These are phyloP conservation scores for Neurospora sp. DNA, from an alignment of 495 filamentous ascomycete genomes.

Conservation along the genomic window DNA sequence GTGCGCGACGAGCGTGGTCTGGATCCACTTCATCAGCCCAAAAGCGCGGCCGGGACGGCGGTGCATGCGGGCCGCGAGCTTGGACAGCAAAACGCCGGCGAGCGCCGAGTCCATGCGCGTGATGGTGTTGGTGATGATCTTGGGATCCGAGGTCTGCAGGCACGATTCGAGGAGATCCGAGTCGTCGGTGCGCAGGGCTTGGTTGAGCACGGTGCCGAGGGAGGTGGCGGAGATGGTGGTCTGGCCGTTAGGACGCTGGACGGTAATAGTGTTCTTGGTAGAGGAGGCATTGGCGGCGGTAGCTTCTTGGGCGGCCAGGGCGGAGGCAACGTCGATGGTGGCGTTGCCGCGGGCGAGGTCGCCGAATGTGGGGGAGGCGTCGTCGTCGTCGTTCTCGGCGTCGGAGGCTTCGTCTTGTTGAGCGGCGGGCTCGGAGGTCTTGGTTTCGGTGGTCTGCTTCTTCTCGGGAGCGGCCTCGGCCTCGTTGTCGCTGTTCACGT, in stretches of 20 bases:
- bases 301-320: constrained; percentile 35
- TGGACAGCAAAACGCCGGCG: constrained; percentile 65
- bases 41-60: constrained; percentile 80
- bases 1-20: constrained; percentile 91
- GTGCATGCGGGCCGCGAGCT: constrained; percentile 79
- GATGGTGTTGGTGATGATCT: constrained; percentile 75
- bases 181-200: constrained; percentile 89
- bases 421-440: not conserved
- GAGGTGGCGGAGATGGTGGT: constrained; percentile 63
- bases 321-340: constrained; percentile 65
- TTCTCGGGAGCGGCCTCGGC: constrained; percentile 3
- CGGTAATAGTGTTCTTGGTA: constrained; percentile 6
- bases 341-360: constrained; percentile 72
- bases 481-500: constrained; percentile 14
- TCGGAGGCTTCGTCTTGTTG: constrained; percentile 19
- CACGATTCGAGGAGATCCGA: constrained; percentile 79
- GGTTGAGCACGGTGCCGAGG: constrained; percentile 78
- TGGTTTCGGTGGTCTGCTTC: not conserved
- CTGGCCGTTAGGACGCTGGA: constrained; percentile 31
- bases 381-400: constrained; percentile 22
- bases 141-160: constrained; percentile 63
- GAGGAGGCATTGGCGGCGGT: constrained; percentile 3
- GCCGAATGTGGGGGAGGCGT: constrained; percentile 53
- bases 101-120: constrained; percentile 78
- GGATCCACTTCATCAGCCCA: constrained; percentile 88